Evolutionary conservation across 176 grass and related monocot genomes (phyloP).

Genomic region (Hyparrhenia diplandra): DNA sequence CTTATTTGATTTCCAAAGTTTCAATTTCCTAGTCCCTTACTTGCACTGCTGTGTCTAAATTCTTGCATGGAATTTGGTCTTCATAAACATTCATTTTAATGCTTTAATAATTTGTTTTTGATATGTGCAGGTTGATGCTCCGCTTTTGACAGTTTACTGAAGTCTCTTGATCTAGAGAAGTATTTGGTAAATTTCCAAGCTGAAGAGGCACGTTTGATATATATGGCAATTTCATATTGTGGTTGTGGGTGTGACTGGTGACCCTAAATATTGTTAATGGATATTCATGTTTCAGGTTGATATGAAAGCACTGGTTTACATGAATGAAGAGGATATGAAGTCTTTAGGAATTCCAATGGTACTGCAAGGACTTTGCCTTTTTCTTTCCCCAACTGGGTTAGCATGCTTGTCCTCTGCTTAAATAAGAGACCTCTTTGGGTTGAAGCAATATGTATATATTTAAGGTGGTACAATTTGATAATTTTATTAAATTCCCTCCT

Average conservation of each 20-base stretch:
- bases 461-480: neutral
- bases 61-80: neutral
- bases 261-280: neutral
- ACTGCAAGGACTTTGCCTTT: neutral
- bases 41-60: neutral
- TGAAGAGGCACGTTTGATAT: conserved; percentile 57
- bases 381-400: neutral
- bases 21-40: neutral
- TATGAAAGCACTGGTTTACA: conserved; percentile 64
- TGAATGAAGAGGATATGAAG: conserved; percentile 79
- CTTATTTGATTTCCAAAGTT: neutral
- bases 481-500: neutral
- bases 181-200: conserved; percentile 60
- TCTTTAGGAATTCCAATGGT: conserved; percentile 77
- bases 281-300: conserved; percentile 51
- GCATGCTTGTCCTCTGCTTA: neutral
- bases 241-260: conserved; percentile 5
- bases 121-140: conserved; percentile 35
- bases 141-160: conserved; percentile 54
- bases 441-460: conserved; percentile 1
- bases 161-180: conserved; percentile 65
- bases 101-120: conserved; percentile 15
- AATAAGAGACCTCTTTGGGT: neutral
- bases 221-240: neutral
- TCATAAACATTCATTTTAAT: neutral